Percentiles rank a stretch among this genome's conserved stretches.
phyloP scores from a whole-genome alignment of 2,329 filamentous ascomycete species.

The Raffaelea deltoideospora region DNA sequence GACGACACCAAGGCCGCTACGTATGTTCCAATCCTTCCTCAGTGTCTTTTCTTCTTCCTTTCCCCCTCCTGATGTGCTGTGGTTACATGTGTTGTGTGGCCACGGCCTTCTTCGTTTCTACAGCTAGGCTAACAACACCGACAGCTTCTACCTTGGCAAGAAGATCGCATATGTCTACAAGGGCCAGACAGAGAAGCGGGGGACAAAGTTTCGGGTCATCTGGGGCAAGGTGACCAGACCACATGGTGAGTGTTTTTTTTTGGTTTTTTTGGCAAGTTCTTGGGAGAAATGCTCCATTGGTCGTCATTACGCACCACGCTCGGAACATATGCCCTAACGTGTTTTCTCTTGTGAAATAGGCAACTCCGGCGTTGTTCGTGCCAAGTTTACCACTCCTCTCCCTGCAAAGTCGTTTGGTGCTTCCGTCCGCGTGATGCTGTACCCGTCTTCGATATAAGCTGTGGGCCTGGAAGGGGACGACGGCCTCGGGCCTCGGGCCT shows the following conservation, averaged over 20 bases:
- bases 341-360: too few relatives aligned
- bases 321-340: conserved; percentile 2
- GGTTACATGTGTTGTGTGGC: too few relatives aligned
- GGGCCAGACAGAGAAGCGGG: conserved; percentile 83
- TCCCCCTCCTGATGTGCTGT: too few relatives aligned
- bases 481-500: background rate
- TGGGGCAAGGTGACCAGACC: conserved; percentile 15
- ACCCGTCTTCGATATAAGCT: conserved; percentile 88
- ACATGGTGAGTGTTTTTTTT: conserved; percentile 8
- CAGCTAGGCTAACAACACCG: too few relatives aligned
- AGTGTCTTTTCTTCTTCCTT: too few relatives aligned
- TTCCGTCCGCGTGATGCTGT: conserved; percentile 92
- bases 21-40: conserved; percentile 49
- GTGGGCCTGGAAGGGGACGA: background rate
- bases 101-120: too few relatives aligned
- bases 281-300: too few relatives aligned
- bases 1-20: conserved; percentile 78
- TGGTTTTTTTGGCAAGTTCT: too few relatives aligned
- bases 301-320: too few relatives aligned
- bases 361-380: conserved; percentile 95
- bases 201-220: conserved; percentile 85
- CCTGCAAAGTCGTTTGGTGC: conserved; percentile 94
- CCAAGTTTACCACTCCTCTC: conserved; percentile 93
- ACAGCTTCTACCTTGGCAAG: conserved; percentile 93
- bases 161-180: conserved; percentile 98